These are phyloP conservation scores for Syzygium jambos DNA, from an alignment of 345 rosid genomes.

Conservation along the genomic window DNA sequence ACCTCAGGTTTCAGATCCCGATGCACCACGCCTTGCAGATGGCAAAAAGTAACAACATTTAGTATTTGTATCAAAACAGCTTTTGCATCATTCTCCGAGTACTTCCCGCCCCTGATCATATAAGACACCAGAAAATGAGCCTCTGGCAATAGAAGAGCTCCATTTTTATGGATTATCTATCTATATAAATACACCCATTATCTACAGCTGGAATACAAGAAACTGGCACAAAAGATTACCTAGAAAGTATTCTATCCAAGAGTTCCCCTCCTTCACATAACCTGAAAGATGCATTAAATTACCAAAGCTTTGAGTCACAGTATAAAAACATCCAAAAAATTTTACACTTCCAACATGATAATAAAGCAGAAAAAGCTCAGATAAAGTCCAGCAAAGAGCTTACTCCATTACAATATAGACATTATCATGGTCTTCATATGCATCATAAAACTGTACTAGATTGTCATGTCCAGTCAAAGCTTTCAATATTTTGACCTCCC, in stretches of 20 bases:
- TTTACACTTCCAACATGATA: not conserved
- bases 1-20: constrained; percentile 99
- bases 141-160: not conserved
- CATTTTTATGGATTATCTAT: not conserved
- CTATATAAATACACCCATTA: not conserved
- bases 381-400: constrained; percentile 12
- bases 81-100: constrained; percentile 94
- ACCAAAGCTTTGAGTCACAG: not conserved
- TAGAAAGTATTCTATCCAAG: constrained; percentile 89
- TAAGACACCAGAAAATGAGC: not conserved
- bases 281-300: constrained; percentile 31
- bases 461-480: constrained; percentile 84
- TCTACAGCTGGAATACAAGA: not conserved
- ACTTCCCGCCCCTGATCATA: constrained; percentile 84
- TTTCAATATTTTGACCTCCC: constrained; percentile 87
- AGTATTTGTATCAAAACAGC: constrained; percentile 82
- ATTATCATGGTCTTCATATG: constrained; percentile 78
- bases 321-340: not conserved
- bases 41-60: constrained; percentile 89
- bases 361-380: not conserved
- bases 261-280: constrained; percentile 98
- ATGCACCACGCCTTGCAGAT: constrained; percentile 97
- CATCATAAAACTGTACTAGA: constrained; percentile 80
- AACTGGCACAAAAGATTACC: constrained; percentile 30
- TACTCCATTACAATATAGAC: constrained; percentile 98